These are phyloP conservation scores for Backusella macrospora DNA, from an alignment of 192 early-diverging fungal genomes.

Conservation along the genomic window DNA sequence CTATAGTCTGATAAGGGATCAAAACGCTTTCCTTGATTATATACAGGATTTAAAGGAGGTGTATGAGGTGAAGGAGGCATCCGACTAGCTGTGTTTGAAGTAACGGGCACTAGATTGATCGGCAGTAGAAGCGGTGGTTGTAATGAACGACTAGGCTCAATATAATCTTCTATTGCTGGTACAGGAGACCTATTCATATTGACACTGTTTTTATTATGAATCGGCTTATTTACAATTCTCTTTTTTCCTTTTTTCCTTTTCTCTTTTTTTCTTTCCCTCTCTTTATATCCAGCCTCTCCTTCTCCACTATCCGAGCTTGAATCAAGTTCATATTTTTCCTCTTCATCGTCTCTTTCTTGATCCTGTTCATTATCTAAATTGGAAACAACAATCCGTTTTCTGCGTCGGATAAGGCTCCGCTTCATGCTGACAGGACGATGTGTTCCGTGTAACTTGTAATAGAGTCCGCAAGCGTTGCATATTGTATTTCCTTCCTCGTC, in stretches of 20 bases:
- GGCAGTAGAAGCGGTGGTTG: neutral
- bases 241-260: constrained; percentile 10
- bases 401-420: constrained; percentile 74
- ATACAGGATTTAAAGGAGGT: constrained; percentile 13
- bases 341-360: neutral
- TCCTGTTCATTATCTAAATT: constrained; percentile 12
- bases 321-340: constrained; percentile 19
- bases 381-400: constrained; percentile 56
- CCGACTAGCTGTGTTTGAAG: neutral
- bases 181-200: constrained; percentile 20
- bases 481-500: constrained; percentile 75
- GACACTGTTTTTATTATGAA: neutral
- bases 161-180: constrained; percentile 57
- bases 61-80: neutral
- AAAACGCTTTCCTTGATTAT: constrained; percentile 16
- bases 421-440: constrained; percentile 84
- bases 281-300: neutral
- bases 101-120: neutral
- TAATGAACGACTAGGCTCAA: constrained; percentile 42
- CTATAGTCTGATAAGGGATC: constrained; percentile 29
- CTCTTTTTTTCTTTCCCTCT: constrained; percentile 5
- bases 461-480: constrained; percentile 89
- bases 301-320: neutral
- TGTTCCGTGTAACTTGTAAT: constrained; percentile 83
- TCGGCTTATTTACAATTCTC: constrained; percentile 7